phyloP scores from a whole-genome alignment of 768 basidiomycete species.

The Termitomyces sp. region DNA sequence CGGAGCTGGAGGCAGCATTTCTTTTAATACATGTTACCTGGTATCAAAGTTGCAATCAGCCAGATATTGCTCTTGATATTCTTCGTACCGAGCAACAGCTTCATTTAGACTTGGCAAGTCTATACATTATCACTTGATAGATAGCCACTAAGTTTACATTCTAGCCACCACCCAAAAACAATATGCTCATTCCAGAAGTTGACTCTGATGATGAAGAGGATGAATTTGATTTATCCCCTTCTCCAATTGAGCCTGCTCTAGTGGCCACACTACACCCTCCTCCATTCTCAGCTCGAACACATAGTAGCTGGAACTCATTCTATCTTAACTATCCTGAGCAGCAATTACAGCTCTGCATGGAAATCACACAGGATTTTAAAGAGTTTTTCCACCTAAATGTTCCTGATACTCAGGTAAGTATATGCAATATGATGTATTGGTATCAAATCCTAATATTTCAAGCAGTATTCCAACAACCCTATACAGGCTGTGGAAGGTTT shows the following conservation, averaged over 20 bases:
- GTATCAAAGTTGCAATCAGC: background rate
- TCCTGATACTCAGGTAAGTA: background rate
- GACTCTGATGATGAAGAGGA: background rate
- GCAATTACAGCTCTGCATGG: background rate
- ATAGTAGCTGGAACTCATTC: background rate
- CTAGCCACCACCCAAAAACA: background rate
- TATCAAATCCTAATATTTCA: background rate
- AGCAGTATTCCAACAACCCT: background rate
- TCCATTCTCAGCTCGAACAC: background rate
- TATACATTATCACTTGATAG: background rate
- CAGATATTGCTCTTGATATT: background rate
- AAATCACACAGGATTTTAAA: background rate
- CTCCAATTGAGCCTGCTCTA: background rate
- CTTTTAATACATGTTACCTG: background rate
- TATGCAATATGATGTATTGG: background rate
- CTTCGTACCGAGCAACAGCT: background rate
- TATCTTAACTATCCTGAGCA: background rate
- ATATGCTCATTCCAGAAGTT: background rate
- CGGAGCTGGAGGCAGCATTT: background rate
- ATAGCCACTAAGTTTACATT: background rate
- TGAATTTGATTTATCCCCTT: background rate
- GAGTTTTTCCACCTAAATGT: background rate
- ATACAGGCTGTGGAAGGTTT: background rate
- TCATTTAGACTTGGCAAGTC: background rate
- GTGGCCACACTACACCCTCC: background rate